Base-by-base conservation (phyloP, 2,329 filamentous ascomycete species). In the Pseudocercospora macadamiae region DNA sequence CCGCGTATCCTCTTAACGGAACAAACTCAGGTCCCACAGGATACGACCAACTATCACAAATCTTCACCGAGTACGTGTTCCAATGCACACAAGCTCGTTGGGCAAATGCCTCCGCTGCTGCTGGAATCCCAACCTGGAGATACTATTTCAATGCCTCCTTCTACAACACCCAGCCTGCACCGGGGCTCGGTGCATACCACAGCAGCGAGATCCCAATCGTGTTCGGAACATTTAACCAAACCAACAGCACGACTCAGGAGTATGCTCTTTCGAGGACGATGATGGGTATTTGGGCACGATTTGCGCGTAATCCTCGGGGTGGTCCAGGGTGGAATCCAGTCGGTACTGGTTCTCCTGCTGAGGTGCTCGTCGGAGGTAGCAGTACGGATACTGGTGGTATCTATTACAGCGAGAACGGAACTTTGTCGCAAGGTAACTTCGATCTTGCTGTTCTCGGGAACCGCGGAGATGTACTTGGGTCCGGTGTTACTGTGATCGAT, bases 111-210 rank as follows among this genome's bases (percentile, higher is more conserved):
- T 66, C 68, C 2, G 70, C 70, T 16, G 30, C 59, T 4, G 57
- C 64, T 18, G 69, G 70, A 12, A 70, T 73, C 45, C 70, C 72
- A 1, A 64, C 70, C 25, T 76, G 73, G 73, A 65, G 73, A 19
- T 76, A 75, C 64, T 71, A 71, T 53, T 76, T 71, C 68, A 76
- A 75, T 54, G 71, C 71, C 37, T 63, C 66, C 3, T 75, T 74
- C 61, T 55, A 66, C 10, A 75, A 75, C 58, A 68, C 64, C 3
- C 69, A 73, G 52, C 51, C 57, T 18, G 25, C 70, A 66, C 57
- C 66, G 63, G 4, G 63, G 16, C 55, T 71, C 6, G 74, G 73
- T 18, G 72, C 68, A 18, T 76, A 69, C n/a, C 63, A 65, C 23
- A 59, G 67, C n/a, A 65, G 61, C 10, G 74, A 76, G 49, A 73